Evolutionary conservation across 208 protist species (phyloP).

Genomic region (Leishmania amazonensis): DNA sequence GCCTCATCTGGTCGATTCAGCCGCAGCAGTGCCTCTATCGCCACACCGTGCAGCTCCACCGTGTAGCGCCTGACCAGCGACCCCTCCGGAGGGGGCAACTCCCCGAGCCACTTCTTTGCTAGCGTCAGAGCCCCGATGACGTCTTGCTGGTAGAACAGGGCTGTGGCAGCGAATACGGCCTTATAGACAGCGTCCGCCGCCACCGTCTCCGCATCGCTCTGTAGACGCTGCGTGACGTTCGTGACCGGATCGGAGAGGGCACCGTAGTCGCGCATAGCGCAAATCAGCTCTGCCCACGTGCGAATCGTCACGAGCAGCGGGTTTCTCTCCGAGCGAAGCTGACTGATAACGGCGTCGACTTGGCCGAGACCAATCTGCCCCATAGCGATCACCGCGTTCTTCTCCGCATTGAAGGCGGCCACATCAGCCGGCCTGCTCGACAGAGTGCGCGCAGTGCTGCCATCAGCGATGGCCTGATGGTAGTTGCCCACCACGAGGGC

Average conservation of each 20-base stretch:
- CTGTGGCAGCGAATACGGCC: conserved; percentile 56
- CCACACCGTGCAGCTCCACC: conserved; percentile 65
- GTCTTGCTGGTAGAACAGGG: conserved; percentile 52
- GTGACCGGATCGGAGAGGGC: conserved; percentile 13
- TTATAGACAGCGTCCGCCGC: conserved; percentile 26
- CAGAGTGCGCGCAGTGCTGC: conserved; percentile 39
- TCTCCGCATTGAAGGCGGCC: conserved; percentile 62
- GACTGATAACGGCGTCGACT: conserved; percentile 56
- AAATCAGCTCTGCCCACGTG: conserved; percentile 57
- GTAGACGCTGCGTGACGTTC: conserved; percentile 33
- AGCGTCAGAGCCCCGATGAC: conserved; percentile 54
- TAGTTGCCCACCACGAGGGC: conserved; percentile 87
- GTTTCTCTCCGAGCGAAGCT: conserved; percentile 53
- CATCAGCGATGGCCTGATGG: conserved; percentile 78
- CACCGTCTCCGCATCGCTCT: conserved; percentile 37
- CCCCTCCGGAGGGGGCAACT: conserved; percentile 38
- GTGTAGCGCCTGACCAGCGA: conserved; percentile 29
- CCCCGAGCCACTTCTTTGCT: conserved; percentile 56
- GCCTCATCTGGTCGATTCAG: conserved; percentile 83
- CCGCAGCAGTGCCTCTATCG: conserved; percentile 69
- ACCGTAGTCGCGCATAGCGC: conserved; percentile 28
- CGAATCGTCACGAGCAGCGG: conserved; percentile 58
- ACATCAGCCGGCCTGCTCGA: conserved; percentile 55
- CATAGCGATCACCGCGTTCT: conserved; percentile 61
- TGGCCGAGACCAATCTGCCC: conserved; percentile 85